Evolutionary conservation across 768 basidiomycete genomes (phyloP), one percentile per base, ranked within the genome.

Genomic region (Rickenella mellea): DNA sequence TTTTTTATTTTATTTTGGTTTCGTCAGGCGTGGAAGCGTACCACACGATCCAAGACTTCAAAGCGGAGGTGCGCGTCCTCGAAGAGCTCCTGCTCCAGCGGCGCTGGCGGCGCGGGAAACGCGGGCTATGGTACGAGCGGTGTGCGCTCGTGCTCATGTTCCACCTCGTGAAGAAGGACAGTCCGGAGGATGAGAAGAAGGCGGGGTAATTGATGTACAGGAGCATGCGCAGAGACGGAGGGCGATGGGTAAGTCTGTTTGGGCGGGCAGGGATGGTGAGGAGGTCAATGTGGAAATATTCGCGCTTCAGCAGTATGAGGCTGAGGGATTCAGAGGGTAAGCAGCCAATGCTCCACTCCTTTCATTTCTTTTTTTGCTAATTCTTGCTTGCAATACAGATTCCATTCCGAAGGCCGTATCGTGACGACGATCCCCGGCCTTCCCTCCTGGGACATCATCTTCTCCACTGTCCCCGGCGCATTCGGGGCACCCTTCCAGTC

Each of bases 401-500:
- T 85, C 51, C 93, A 97, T 55, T 83, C 83, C 25, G 94, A 98
- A 66, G 88, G 86, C 5, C 75, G 83, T 22, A 80, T 97, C 41
- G 62, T 87, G 20, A 70, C 75, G 2, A 83, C 83, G 7, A 65
- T 97, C 26, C 98, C 92, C 55, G 79, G 76, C 2, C 71, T 98
- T 1, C 67, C 92, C 19, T 93, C 96, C 53, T 97, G 90, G 89
- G 91, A 96, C 51, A 71, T 87, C 49, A 73, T 87, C 41, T 96
- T 92, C 54, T 68, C 74, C 4, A 65, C 78, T 14, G 65, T 97
- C 12, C 80, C 83, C 1, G 93, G 94, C 2, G 91, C 89, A 3
- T 97, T 98, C 55, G 94, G 97, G 61, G 97, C 94, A 1, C 74
- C 75, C 3, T 96, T 80, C 56, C 94, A 98, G 57, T 69, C 74